Evolutionary conservation across 768 basidiomycete species (phyloP).

Genomic region (Termitomyces sp.): DNA sequence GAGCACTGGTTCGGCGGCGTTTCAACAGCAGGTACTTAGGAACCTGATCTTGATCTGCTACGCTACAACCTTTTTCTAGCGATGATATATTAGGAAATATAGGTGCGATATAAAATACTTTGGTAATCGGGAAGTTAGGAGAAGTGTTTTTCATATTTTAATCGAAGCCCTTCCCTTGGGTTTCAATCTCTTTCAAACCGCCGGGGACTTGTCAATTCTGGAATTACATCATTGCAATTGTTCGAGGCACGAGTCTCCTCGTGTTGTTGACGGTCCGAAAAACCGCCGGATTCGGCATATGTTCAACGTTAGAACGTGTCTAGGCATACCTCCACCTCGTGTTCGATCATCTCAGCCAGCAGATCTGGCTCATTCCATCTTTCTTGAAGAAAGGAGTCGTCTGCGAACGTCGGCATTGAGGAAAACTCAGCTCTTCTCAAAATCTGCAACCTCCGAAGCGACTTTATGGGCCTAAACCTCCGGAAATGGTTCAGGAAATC

Average conservation of each 20-base stretch:
- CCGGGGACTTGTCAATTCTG: background rate
- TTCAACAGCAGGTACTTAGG: background rate
- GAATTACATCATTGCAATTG: background rate
- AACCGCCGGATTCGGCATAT: background rate
- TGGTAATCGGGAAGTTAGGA: no score
- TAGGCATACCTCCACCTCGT: conserved; percentile 3
- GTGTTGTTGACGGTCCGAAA: conserved; percentile 2
- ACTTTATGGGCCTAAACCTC: conserved; percentile 1
- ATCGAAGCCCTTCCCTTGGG: background rate
- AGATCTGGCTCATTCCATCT: background rate
- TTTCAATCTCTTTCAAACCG: background rate
- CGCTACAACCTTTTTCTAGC: background rate
- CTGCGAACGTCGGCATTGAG: background rate
- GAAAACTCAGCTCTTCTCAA: background rate
- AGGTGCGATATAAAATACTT: background rate
- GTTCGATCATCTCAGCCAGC: conserved; percentile 1
- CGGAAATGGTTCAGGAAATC: conserved; percentile 8
- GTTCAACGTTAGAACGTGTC: background rate
- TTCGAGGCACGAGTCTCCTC: background rate
- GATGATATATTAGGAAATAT: background rate
- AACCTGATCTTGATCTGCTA: background rate
- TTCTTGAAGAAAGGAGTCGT: background rate
- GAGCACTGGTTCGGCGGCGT: background rate
- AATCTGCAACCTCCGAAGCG: background rate
- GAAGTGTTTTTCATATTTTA: background rate